Conservation (phyloP, 805 yeast genomes). For the Wickerhamomyces pijperi region DNA sequence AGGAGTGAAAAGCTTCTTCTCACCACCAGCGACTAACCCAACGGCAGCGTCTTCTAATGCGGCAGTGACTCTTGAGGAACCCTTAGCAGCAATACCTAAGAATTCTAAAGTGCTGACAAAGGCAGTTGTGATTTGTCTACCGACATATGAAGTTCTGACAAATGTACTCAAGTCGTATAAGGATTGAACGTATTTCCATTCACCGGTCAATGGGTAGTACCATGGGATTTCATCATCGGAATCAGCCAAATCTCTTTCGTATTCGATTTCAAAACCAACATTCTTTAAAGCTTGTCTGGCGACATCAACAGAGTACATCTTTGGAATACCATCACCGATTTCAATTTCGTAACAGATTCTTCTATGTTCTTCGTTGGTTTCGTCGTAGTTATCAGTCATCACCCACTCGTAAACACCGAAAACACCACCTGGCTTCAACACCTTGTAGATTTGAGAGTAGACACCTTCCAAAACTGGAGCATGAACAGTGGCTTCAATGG, state of each 20-base stretch:
- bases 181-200: constrained; percentile 77
- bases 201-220: constrained; percentile 96
- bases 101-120: constrained; percentile 75
- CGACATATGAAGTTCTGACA: constrained; percentile 77
- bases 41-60: constrained; percentile 97
- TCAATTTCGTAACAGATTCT: constrained; percentile 94
- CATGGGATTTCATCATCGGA: constrained; percentile 80
- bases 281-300: constrained; percentile 78
- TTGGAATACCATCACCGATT: constrained; percentile 97
- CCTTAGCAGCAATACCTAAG: constrained; percentile 85
- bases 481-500: constrained; percentile 97
- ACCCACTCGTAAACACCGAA: constrained; percentile 99
- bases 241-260: constrained; percentile 76
- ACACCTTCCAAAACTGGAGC: constrained; percentile 96
- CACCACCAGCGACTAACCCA: constrained; percentile 89
- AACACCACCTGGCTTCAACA: constrained; percentile 93
- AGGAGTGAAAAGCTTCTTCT: constrained; percentile 84
- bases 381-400: constrained; percentile 91
- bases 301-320: constrained; percentile 79
- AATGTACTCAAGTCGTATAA: constrained; percentile 70
- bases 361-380: constrained; percentile 78
- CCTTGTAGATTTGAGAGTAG: constrained; percentile 87
- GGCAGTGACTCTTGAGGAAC: constrained; percentile 76
- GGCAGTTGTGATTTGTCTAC: constrained; percentile 77
- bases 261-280: constrained; percentile 79